Conservation (phyloP, 805 yeast genomes). For the Yarrowia divulgata region DNA sequence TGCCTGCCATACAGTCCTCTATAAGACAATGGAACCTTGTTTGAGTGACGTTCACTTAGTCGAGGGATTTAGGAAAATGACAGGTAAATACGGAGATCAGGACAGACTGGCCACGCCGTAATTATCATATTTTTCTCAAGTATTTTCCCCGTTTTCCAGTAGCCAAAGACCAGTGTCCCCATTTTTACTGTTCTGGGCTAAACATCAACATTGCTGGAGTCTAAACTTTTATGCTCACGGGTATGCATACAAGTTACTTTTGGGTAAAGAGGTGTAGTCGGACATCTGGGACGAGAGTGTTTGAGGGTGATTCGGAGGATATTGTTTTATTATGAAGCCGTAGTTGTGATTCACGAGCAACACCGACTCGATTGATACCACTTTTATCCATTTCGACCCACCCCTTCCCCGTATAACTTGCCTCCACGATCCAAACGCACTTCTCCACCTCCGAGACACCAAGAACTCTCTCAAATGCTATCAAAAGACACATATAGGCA, state of each 20-base stretch:
- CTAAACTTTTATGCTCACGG: slow-evolving; percentile 13
- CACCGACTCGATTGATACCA: background rate
- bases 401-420: background rate
- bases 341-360: background rate
- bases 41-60: background rate
- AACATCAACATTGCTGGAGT: slow-evolving; percentile 23
- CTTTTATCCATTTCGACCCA: background rate
- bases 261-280: slow-evolving; percentile 3
- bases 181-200: slow-evolving; percentile 21
- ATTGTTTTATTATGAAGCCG: background rate
- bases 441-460: slow-evolving; percentile 45
- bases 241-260: slow-evolving; percentile 20
- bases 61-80: background rate
- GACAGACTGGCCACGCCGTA: background rate
- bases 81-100: background rate
- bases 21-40: slow-evolving; percentile 14
- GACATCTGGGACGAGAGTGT: background rate
- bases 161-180: background rate
- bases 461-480: slow-evolving; percentile 35
- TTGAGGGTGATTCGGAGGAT: background rate
- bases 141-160: background rate
- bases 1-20: slow-evolving; percentile 3
- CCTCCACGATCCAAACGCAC: background rate
- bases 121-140: background rate
- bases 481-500: slow-evolving; percentile 31